Evolutionary conservation across 331 rosid genomes (phyloP), one percentile per base, ranked within the genome.

Genomic region (Quercus lobata): DNA sequence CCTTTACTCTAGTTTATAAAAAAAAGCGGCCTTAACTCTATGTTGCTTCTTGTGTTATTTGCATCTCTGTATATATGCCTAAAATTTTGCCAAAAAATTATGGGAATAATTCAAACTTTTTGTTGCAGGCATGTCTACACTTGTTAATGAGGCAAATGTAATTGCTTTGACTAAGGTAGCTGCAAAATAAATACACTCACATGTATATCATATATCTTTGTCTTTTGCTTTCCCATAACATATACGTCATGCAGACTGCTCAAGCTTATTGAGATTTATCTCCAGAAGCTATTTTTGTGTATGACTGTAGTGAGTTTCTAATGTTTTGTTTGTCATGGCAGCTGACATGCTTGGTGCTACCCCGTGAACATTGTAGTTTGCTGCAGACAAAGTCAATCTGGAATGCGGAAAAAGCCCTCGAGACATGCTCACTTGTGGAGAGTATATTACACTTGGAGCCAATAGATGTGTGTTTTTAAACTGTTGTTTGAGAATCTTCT

Each of bases 271-370:
- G 69, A 66, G 69, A 30, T 73, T 18, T 71, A 44, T n/a, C 72
- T 56, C 49, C 44, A 6, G n/a, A 74, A 62, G 69, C 69, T 74
- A 29, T 76, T 25, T 21, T 57, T 81, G 79, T 85, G 74, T 54
- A 75, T 76, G 22, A 76, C 70, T 52, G 35, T 30, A 24, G n/a
- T 77, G 61, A 81, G 76, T 79, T 78, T 78, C 80, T 76, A 53
- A 83, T 68, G 17, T 78, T 58, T 72, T 82, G 72, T 85, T 89
- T 81, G 63, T 76, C 80, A 32, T 86, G 86, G 85, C 94, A 95
- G 99, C 86, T 95, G 76, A 91, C 89, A 44, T 95, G 99, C 85
- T 86, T 95, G 78, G 85, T 95, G 74, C 89, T 95, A 66, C 91
- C 94, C 53, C 89, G 83, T 34, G 91, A 90, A 60, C 89, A 90